Evolutionary conservation across 2,329 filamentous ascomycete genomes (phyloP), one percentile per base, ranked within the genome.

Genomic region (Cercospora zeina): DNA sequence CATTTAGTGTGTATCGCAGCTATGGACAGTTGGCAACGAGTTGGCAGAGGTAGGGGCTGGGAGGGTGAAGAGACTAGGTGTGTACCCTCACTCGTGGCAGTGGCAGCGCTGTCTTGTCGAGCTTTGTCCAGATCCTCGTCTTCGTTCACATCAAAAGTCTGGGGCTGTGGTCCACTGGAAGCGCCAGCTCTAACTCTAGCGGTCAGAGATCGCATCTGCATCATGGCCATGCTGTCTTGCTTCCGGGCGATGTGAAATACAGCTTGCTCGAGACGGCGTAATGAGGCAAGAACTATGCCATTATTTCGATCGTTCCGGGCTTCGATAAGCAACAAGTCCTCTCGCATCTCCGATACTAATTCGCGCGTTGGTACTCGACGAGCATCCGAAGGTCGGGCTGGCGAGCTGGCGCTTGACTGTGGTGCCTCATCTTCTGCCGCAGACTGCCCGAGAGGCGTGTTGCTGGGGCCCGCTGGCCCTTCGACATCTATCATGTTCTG

Each of bases 111-210:
- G 54, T 57, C 54, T 11, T 57, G 36, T 10, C 54, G 54, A 24
- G 36, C 24, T 30, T 31, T 45, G 54, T 57, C 54, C 11, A 14
- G 21, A 8, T 8, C 27, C 54, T 30, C 30, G 27, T 47, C 37
- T 19, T 39, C 42, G 33, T 57, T 34, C 19, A 21, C 27, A 21
- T 8, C 14, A 8, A 57, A 14, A 19, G 19, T 10, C 33, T 54
- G 31, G n/a, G 54, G 54, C 37, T 47, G 54, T 57, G 54, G 54
- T 31, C 31, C 21, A 19, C 54, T 57, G 21, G 37, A 57, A 13
- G 54, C 54, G 11, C 24, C 39, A 19, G 39, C 24, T 57, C 54
- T 45, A 24, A 3, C 42, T 27, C 42, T 13, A 49, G 42, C 42
- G 24, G 13, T 49, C 19, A 9, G 4, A 8, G 42, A 27, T 3